Conservation (phyloP, 805 yeast genomes). For the Candida insectorum region DNA sequence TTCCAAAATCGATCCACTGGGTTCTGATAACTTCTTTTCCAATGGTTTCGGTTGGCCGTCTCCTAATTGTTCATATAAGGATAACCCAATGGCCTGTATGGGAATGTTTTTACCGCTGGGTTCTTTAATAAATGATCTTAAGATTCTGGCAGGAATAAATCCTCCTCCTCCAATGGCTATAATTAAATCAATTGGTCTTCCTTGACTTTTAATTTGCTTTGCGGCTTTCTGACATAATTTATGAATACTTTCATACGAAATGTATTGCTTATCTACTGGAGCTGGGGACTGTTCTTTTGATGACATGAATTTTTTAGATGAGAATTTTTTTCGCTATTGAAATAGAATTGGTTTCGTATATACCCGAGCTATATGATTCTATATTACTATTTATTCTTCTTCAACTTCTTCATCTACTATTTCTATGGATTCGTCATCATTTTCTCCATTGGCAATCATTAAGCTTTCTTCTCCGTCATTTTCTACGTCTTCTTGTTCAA, state of each 20-base stretch:
- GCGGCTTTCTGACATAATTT: conserved; percentile 76
- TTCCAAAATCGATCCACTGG: conserved; percentile 86
- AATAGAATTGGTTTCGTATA: too few species aligned
- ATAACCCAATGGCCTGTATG: conserved; percentile 66
- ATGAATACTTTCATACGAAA: conserved; percentile 79
- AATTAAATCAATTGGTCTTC: conserved; percentile 50
- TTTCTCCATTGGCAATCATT: conserved; percentile 38
- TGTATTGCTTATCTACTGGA: conserved; percentile 54
- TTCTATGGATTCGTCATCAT: conserved; percentile 24
- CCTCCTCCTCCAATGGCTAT: conserved; percentile 77
- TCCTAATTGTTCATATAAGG: conserved; percentile 57
- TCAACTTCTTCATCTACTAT: conserved; percentile 1
- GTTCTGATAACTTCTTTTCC: conserved; percentile 84
- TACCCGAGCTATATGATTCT: too few species aligned
- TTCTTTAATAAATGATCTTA: conserved; percentile 58
- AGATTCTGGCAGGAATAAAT: conserved; percentile 64
- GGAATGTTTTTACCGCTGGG: conserved; percentile 64
- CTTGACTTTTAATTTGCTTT: conserved; percentile 42
- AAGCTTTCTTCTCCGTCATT: conserved; percentile 25
- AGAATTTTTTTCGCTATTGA: too few species aligned
- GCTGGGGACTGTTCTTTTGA: conserved; percentile 8
- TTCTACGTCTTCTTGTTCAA: conserved; percentile 15
- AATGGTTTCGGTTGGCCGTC: conserved; percentile 31
- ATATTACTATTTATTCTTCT: neutral
- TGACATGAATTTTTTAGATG: neutral